Evolutionary conservation across 495 filamentous ascomycete genomes (phyloP), one percentile per base, ranked within the genome.

Genomic region (Chaetomium cochliodes): DNA sequence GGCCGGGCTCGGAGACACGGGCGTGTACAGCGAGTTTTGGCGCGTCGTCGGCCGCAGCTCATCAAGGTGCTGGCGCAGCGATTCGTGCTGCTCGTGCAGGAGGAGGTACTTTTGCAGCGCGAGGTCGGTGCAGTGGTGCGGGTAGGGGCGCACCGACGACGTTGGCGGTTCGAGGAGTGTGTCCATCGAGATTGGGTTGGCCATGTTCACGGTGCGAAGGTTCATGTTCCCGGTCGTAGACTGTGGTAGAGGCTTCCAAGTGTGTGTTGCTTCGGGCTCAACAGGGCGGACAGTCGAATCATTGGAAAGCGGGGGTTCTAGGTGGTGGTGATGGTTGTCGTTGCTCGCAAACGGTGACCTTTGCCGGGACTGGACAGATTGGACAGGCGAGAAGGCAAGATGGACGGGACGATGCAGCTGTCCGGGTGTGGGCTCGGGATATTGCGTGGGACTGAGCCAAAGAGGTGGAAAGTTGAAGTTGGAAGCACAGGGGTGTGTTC

Each of bases 61-160:
- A 64, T 76, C 70, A 68, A 85, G 77, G 52, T 82, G 80, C 61
- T 80, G 77, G 37, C 78, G 73, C 3, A 87, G 74, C 18, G 77
- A 75, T 53, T 83, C 80, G 74, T 85, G 84, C 67, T 86, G 82
- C 54, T 79, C 79, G 62, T 85, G 82, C 4, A 86, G 72, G 5
- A 81, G 71, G 3, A 85, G 73, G 60, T 87, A 87, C 67, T 82
- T 80, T 64, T 85, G 84, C 56, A 87, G 77, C 23, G 81, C 76
- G 16, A 83, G 77, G 61, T 79, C 78, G 60, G 77, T 75, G 65
- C 78, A 76, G 69, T 79, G 78, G 51, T 70, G 65, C 13, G 50
- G 51, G 50, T 25, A 58, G 12, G 64, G 56, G 15, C 55, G 62
- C 56, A 62, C 53, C 28, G 62, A 59, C 26, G 39, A 42, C 39